Conservation (phyloP, 1,284 basidiomycete species). For the Stereum hirsutum region DNA sequence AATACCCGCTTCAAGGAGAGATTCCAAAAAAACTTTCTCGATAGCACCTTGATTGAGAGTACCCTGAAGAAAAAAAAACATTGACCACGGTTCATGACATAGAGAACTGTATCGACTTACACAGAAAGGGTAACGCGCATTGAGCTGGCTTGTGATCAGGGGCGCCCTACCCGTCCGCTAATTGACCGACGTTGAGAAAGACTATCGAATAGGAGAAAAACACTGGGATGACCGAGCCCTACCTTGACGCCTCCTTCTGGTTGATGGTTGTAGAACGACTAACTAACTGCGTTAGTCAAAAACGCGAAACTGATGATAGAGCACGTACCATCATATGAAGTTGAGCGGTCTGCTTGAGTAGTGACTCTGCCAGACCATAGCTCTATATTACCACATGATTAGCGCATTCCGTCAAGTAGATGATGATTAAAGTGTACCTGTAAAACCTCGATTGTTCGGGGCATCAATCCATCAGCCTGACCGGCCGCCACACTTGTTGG, state of each 20-base stretch:
- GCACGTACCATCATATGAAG: slow-evolving; percentile 54
- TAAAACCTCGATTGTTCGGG: slow-evolving; percentile 69
- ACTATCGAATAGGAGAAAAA: neutral
- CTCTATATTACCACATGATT: slow-evolving; percentile 32
- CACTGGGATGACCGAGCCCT: slow-evolving; percentile 5
- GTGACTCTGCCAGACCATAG: slow-evolving; percentile 60
- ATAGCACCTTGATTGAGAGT: slow-evolving; percentile 74
- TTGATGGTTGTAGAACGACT: slow-evolving; percentile 70
- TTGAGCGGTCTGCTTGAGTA: slow-evolving; percentile 57
- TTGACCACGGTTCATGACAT: neutral
- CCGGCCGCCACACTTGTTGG: slow-evolving; percentile 51
- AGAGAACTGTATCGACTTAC: slow-evolving; percentile 13
- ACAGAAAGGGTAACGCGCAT: slow-evolving; percentile 59
- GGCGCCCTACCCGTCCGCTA: slow-evolving; percentile 55
- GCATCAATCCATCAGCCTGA: slow-evolving; percentile 75
- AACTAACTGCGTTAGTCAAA: neutral
- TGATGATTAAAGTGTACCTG: slow-evolving; percentile 31
- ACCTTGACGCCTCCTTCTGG: slow-evolving; percentile 56
- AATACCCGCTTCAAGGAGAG: slow-evolving; percentile 41
- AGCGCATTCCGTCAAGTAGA: neutral
- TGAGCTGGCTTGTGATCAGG: slow-evolving; percentile 45
- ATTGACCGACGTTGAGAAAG: neutral
- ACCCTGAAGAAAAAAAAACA: slow-evolving; percentile 26
- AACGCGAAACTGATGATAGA: neutral
- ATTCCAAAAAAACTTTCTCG: slow-evolving; percentile 60